Evolutionary conservation across 176 grass and related monocot species (phyloP).

Genomic region (Elaeis guineensis): DNA sequence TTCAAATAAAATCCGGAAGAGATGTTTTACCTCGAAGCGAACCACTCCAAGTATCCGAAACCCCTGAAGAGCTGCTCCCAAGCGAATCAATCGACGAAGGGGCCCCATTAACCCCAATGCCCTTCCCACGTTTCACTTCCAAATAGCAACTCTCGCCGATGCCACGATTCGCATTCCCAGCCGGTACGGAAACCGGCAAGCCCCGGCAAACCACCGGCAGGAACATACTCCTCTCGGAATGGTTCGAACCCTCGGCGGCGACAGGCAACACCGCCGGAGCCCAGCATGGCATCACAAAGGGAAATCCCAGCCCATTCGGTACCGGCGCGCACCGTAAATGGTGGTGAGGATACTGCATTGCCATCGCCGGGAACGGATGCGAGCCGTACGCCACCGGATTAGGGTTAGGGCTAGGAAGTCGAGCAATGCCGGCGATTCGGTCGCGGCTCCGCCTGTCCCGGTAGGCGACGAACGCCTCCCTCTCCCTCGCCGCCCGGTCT

Average conservation of each 20-base stretch:
- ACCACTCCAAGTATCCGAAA: constrained; percentile 10
- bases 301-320: constrained; percentile 9
- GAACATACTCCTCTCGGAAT: too few relatives aligned
- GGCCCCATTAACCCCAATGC: too few relatives aligned
- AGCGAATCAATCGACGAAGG: too few relatives aligned
- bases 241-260: neutral
- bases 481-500: constrained; percentile 16
- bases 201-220: neutral
- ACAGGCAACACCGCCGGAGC: neutral
- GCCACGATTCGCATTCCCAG: neutral
- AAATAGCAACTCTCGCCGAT: too few relatives aligned
- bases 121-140: too few relatives aligned
- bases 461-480: neutral
- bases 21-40: constrained; percentile 10
- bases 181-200: neutral
- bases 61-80: constrained; percentile 15
- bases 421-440: neutral
- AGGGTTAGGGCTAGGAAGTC: neutral
- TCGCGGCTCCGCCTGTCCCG: neutral
- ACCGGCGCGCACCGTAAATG: constrained; percentile 8
- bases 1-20: neutral
- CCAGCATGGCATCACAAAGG: constrained; percentile 1
- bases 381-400: neutral
- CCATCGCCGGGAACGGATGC: neutral
- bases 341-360: constrained; percentile 5